phyloP scores from a whole-genome alignment of 139 green algal genomes.

The Micractinium conductrix region DNA sequence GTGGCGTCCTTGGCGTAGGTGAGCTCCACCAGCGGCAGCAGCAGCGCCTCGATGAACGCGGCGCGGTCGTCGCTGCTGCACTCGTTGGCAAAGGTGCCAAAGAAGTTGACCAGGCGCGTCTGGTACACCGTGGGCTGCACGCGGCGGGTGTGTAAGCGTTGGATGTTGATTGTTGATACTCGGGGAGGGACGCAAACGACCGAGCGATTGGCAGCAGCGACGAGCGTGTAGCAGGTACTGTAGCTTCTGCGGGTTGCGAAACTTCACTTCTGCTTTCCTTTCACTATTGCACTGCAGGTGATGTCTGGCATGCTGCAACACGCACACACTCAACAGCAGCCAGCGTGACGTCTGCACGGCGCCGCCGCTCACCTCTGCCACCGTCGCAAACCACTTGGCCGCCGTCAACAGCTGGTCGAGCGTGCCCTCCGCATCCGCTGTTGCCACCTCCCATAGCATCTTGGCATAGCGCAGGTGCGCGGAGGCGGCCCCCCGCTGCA shows the following conservation, averaged over 20 bases:
- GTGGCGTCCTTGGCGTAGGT: slow-evolving; percentile 6
- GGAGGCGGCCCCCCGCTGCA: slow-evolving; percentile 26
- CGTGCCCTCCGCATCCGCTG: slow-evolving; percentile 15
- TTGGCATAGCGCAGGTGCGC: slow-evolving; percentile 42
- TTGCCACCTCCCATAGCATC: slow-evolving; percentile 40
- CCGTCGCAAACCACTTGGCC: slow-evolving; percentile 37
- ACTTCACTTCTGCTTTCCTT: too few relatives aligned
- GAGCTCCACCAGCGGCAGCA: slow-evolving; percentile 23
- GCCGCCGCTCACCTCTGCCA: slow-evolving; percentile 36
- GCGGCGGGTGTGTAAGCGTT: too few relatives aligned
- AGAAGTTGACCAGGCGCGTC: slow-evolving; percentile 27
- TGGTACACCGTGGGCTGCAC: slow-evolving; percentile 38
- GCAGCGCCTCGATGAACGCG: slow-evolving; percentile 49
- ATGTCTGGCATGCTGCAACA: too few relatives aligned
- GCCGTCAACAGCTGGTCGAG: slow-evolving; percentile 32
- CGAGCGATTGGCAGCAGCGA: too few relatives aligned
- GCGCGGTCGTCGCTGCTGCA: slow-evolving; percentile 23
- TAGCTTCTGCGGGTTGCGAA: too few relatives aligned
- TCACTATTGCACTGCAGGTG: background rate
- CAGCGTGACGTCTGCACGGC: background rate
- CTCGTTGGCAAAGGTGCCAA: slow-evolving; percentile 43
- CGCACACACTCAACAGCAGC: too few relatives aligned
- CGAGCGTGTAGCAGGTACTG: too few relatives aligned
- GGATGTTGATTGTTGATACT: too few relatives aligned
- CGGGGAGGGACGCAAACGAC: too few relatives aligned